phyloP scores from a whole-genome alignment of 305 asterid species.

The Fraxinus platypoda region DNA sequence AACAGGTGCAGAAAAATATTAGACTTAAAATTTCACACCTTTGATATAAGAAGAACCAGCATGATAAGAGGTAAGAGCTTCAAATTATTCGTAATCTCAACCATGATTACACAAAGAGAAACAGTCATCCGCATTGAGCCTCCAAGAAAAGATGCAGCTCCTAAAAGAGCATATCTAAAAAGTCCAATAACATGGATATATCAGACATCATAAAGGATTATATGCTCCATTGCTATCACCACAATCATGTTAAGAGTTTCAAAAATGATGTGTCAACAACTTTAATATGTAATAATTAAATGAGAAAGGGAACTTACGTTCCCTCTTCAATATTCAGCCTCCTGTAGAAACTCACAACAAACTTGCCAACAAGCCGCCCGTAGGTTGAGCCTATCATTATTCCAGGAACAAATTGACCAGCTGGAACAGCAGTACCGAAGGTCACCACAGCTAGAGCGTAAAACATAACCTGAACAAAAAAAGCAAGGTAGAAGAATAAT shows the following conservation, averaged over 20 bases:
- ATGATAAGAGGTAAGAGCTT: constrained; percentile 92
- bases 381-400: constrained; percentile 98
- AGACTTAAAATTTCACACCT: constrained; percentile 42
- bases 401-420: constrained; percentile 98
- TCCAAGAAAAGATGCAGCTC: constrained; percentile 98
- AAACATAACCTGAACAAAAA: constrained; percentile 77
- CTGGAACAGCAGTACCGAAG: constrained; percentile 93
- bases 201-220: constrained; percentile 18
- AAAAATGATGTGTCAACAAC: constrained; percentile 17
- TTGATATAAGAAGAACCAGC: constrained; percentile 98
- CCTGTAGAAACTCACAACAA: constrained; percentile 80
- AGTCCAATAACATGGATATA: constrained; percentile 21
- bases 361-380: constrained; percentile 98
- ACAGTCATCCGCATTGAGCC: constrained; percentile 99
- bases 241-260: constrained; percentile 1
- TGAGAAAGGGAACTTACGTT: constrained; percentile 61
- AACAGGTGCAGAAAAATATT: neutral
- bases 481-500: constrained; percentile 9
- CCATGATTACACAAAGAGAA: constrained; percentile 97
- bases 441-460: constrained; percentile 89
- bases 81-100: constrained; percentile 91
- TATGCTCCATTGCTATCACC: constrained; percentile 4
- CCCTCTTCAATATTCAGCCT: constrained; percentile 94
- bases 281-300: constrained; percentile 1
- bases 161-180: constrained; percentile 89